Conservation (phyloP, 2,329 filamentous ascomycete genomes). For the Sporothrix pseudoabietina region DNA sequence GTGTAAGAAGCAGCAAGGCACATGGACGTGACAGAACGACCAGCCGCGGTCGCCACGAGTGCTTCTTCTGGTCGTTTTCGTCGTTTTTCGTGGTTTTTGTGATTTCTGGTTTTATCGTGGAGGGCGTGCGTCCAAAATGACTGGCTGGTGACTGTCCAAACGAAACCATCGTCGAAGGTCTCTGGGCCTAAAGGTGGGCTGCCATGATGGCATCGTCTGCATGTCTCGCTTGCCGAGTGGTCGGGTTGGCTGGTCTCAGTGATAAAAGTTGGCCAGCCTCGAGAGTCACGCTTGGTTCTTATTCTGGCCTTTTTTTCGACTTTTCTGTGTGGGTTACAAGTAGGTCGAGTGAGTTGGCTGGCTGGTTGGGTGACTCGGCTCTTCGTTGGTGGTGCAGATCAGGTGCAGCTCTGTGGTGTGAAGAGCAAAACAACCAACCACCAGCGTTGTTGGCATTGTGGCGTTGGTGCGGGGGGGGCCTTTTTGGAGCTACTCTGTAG, state of each 20-base stretch:
- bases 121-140: conserved; percentile 1
- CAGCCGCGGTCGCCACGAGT: neutral
- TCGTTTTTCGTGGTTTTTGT: neutral
- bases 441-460: neutral
- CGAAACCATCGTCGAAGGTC: neutral
- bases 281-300: neutral
- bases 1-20: neutral
- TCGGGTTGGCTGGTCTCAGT: neutral
- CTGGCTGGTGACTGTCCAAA: neutral
- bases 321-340: neutral
- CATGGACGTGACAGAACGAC: conserved; percentile 1
- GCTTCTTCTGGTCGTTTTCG: neutral
- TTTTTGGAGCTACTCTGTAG: neutral
- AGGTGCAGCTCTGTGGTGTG: conserved; percentile 5
- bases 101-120: neutral
- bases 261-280: neutral
- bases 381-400: neutral
- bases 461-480: conserved; percentile 1
- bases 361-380: neutral
- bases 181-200: neutral
- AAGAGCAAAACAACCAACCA: conserved; percentile 15
- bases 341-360: neutral
- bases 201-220: too few species aligned
- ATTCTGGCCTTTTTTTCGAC: neutral
- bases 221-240: neutral